phyloP scores from a whole-genome alignment of 176 grass and related monocot genomes.

The Aegilops speltoides region DNA sequence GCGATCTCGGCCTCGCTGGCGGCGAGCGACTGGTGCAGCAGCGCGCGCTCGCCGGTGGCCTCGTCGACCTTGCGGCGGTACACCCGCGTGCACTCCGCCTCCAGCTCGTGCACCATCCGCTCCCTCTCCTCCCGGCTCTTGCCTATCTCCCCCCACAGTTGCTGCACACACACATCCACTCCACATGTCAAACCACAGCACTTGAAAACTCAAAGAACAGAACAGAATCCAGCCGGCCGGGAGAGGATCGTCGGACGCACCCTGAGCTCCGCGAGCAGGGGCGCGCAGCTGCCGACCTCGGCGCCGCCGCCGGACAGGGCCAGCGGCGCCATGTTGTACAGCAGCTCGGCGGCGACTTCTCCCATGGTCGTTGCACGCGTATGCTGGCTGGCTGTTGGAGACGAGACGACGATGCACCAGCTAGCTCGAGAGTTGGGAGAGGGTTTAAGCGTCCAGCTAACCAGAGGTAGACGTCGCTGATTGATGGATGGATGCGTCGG shows the following conservation, averaged over 20 bases:
- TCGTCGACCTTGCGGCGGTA: slow-evolving; percentile 66
- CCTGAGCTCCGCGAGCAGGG: slow-evolving; percentile 52
- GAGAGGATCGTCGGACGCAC: not conserved
- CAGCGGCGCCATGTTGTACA: slow-evolving; percentile 31
- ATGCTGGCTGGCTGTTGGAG: not conserved
- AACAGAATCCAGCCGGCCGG: not conserved
- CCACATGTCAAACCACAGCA: not conserved
- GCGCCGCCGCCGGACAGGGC: not conserved
- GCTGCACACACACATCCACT: slow-evolving; percentile 8
- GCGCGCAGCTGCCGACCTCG: not conserved
- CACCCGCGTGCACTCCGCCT: slow-evolving; percentile 58
- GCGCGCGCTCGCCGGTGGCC: slow-evolving; percentile 47
- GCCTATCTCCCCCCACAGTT: slow-evolving; percentile 67
- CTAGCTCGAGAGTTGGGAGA: not conserved
- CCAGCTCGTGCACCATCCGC: slow-evolving; percentile 52
- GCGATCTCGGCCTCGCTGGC: slow-evolving; percentile 64
- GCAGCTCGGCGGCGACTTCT: slow-evolving; percentile 37
- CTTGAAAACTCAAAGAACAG: not conserved
- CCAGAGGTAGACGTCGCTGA: not conserved
- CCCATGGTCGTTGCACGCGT: not conserved
- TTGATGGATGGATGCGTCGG: not conserved
- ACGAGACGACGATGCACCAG: not conserved
- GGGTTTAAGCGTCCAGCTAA: not conserved
- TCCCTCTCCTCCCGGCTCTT: slow-evolving; percentile 55
- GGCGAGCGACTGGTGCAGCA: slow-evolving; percentile 58